Conservation (phyloP, 305 asterid genomes). For the Withania somnifera region DNA sequence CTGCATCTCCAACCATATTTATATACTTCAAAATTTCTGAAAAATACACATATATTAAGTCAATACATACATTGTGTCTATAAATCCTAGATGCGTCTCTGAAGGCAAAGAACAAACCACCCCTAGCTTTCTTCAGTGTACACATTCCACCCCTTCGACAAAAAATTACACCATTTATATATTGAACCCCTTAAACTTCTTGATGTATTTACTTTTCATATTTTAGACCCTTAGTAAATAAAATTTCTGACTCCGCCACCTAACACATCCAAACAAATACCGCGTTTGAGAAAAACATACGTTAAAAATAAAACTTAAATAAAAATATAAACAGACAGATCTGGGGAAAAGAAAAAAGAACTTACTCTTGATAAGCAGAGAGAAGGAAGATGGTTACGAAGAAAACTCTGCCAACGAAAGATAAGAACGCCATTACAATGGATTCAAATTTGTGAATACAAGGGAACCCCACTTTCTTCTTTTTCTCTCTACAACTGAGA, state of each 20-base stretch:
- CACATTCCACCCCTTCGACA: not conserved
- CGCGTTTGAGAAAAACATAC: too few relatives aligned
- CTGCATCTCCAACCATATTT: not conserved
- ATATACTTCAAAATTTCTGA: too few relatives aligned
- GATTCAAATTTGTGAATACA: not conserved
- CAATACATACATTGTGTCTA: not conserved
- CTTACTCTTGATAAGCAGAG: constrained; percentile 87
- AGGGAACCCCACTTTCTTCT: not conserved
- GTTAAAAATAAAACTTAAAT: too few relatives aligned
- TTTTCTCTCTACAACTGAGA: constrained; percentile 13
- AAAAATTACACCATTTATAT: too few relatives aligned
- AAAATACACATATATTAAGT: not conserved
- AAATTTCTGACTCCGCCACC: too few relatives aligned
- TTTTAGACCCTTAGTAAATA: too few relatives aligned
- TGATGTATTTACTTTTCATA: not conserved
- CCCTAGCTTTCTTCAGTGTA: not conserved
- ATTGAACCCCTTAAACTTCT: not conserved
- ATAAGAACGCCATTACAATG: constrained; percentile 51
- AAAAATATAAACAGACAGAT: constrained; percentile 21
- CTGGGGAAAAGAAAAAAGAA: constrained; percentile 18
- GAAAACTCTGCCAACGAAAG: constrained; percentile 69
- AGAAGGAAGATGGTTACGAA: constrained; percentile 81
- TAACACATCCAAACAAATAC: too few relatives aligned
- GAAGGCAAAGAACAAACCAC: not conserved
- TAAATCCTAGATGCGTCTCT: not conserved